A percentile compares a stretch with the other conserved stretches of the same genome.
These are phyloP conservation scores for Bassia scoparia DNA, from an alignment of 148 eudicot species.

Conservation along the genomic window DNA sequence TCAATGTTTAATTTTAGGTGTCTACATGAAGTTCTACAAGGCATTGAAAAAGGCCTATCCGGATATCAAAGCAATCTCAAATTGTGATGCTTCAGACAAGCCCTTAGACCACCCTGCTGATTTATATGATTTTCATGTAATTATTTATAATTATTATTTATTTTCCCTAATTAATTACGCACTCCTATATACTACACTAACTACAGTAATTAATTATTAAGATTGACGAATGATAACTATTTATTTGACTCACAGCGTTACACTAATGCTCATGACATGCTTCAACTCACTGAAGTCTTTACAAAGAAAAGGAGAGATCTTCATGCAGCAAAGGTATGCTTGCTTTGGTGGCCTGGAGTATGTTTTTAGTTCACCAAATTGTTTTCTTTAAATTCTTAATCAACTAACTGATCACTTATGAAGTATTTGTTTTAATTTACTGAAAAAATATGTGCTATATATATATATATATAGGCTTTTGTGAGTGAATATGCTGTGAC, in stretches of 20 bases:
- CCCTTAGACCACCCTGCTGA: constrained; percentile 34
- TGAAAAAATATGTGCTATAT: neutral
- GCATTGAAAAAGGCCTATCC: constrained; percentile 27
- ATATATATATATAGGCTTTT: constrained; percentile 17
- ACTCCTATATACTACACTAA: too few relatives aligned
- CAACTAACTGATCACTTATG: too few relatives aligned
- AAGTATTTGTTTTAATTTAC: too few relatives aligned
- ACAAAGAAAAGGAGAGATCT: constrained; percentile 4
- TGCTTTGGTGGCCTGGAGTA: neutral
- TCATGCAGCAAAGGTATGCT: constrained; percentile 27
- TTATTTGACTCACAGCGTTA: too few relatives aligned
- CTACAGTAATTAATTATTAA: too few relatives aligned
- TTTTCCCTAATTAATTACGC: too few relatives aligned
- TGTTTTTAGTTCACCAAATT: neutral
- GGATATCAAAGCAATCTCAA: constrained; percentile 33
- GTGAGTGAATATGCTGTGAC: constrained; percentile 33
- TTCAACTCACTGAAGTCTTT: constrained; percentile 15
- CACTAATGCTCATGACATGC: constrained; percentile 12
- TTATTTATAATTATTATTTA: neutral
- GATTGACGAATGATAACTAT: too few relatives aligned
- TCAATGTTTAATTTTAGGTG: neutral
- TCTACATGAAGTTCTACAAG: constrained; percentile 22
- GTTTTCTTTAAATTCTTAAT: neutral
- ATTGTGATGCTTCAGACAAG: constrained; percentile 22
- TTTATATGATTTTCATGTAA: constrained; percentile 30